Base-by-base conservation (phyloP, 2,329 filamentous ascomycete species). In the Alternaria panax region DNA sequence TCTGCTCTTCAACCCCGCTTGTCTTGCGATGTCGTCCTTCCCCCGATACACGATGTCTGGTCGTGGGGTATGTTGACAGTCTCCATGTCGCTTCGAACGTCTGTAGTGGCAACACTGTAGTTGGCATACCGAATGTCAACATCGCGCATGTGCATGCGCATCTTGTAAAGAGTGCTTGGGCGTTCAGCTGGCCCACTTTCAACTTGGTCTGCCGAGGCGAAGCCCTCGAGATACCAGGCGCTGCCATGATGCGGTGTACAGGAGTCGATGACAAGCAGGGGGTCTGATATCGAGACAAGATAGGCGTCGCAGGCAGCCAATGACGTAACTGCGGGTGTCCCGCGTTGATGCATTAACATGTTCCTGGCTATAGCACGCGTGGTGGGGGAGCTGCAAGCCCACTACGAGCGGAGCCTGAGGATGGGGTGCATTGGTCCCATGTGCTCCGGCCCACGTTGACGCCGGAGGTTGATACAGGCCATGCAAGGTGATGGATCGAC, bases 111-210 rank as follows among this genome's bases (percentile, higher is more conserved):
- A 30, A 30, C 28, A 30, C 28, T 30, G 28, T 30, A 32, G 5
- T 12, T 12, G 30, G 5, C 12, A 12, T 12, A 32, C 30, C 16
- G 30, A 2, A 16, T 32, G 12, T 5, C 30, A 32, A 32, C 12
- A 32, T 32, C 30, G 11, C 30, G 50, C 16, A 60, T 51, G 32
- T 59, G 58, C 18, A 65, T 56, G 8, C 60, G 53, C 16, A 65
- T 54, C 53, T 65, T 65, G 18, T 46, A 60, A 3, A 63, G 24
- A 16, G 59, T 56, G 27, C 63, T 27, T 1, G 27, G 42, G 30
- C 52, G 63, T 25, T 65, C 62, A 11, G 60, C 62, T n/a, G 51
- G 11, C 5, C 54, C 42, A 25, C 51, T 18, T 34, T 60, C 57
- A n/a, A 65, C 54, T 3, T 63, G 53, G 5, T 58, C 53, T 14